Conservation (phyloP, 345 rosid species). For the Salix dunnii region DNA sequence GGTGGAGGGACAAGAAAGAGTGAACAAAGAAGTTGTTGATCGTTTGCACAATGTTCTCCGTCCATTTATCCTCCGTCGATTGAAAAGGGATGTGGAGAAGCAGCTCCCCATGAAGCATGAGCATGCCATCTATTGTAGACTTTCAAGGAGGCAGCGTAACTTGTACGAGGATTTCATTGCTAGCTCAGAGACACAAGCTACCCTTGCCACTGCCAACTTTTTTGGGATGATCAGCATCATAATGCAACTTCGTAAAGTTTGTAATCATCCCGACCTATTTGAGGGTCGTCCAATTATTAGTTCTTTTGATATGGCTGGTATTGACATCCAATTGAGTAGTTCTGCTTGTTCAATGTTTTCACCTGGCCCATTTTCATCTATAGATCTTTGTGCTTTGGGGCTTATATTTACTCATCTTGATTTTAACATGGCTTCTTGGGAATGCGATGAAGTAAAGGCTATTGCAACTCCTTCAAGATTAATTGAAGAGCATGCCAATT, state of each 20-base stretch:
- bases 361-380: constrained; percentile 54
- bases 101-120: constrained; percentile 92
- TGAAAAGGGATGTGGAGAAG: constrained; percentile 98
- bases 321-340: constrained; percentile 71
- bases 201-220: constrained; percentile 87
- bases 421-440: constrained; percentile 87
- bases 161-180: constrained; percentile 99
- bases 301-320: constrained; percentile 88
- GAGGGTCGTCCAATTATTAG: constrained; percentile 99
- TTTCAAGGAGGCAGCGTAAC: constrained; percentile 96
- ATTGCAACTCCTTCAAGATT: constrained; percentile 71
- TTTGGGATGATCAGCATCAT: constrained; percentile 99
- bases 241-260: constrained; percentile 99
- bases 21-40: constrained; percentile 95
- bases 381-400: constrained; percentile 67
- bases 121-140: constrained; percentile 90
- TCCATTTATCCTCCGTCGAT: constrained; percentile 89
- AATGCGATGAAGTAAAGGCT: constrained; percentile 65
- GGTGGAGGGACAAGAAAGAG: constrained; percentile 99
- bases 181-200: constrained; percentile 97
- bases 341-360: constrained; percentile 65
- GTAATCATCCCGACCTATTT: constrained; percentile 98
- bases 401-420: constrained; percentile 73
- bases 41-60: constrained; percentile 99
- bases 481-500: constrained; percentile 47